Conservation (phyloP, 2,329 filamentous ascomycete species). For the Cytospora mali region DNA sequence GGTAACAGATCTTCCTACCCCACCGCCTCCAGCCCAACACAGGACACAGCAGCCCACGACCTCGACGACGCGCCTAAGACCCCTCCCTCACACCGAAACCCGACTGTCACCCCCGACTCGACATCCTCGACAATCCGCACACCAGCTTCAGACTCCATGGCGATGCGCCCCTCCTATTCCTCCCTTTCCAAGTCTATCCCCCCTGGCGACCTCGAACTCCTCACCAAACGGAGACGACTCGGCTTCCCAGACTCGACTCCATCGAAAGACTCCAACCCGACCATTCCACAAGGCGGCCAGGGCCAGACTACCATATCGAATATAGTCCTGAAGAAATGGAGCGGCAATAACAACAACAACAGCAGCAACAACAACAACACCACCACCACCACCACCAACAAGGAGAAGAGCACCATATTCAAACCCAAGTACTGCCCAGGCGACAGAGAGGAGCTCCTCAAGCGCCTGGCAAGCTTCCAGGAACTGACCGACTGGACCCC, state of each 20-base stretch:
- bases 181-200: conserved; percentile 28
- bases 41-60: conserved; percentile 38
- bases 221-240: conserved; percentile 57
- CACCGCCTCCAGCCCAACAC: conserved; percentile 34
- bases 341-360: conserved; percentile 33
- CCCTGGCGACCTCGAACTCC: conserved; percentile 44
- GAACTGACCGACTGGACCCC: conserved; percentile 92
- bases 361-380: too few species aligned
- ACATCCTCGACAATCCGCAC: conserved; percentile 27
- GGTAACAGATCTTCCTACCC: conserved; percentile 48
- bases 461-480: conserved; percentile 82
- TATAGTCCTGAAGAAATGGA: conserved; percentile 47
- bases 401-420: conserved; percentile 35
- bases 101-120: conserved; percentile 23
- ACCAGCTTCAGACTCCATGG: conserved; percentile 30
- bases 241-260: conserved; percentile 47
- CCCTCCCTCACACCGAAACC: conserved; percentile 26
- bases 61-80: conserved; percentile 40
- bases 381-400: too few species aligned
- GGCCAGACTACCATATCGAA: conserved; percentile 44
- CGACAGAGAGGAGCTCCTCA: conserved; percentile 81
- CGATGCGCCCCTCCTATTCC: conserved; percentile 32
- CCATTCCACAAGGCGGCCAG: conserved; percentile 9
- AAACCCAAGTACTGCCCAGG: conserved; percentile 79
- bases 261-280: conserved; percentile 33